phyloP scores from a whole-genome alignment of 768 basidiomycete species.

The Obba rivulosa region DNA sequence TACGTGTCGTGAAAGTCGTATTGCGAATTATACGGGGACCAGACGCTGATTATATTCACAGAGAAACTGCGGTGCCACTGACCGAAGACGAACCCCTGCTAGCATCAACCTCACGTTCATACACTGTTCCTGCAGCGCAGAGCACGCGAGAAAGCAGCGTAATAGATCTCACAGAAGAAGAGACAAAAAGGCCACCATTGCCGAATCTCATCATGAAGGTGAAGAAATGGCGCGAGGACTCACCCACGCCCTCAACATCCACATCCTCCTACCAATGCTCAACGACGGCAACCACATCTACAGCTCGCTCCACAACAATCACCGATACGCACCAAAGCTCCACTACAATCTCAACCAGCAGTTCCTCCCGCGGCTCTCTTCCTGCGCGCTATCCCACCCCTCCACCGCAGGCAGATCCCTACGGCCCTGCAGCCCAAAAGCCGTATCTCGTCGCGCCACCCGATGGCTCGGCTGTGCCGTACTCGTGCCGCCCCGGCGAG shows the following conservation, averaged over 20 bases:
- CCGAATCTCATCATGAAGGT: neutral
- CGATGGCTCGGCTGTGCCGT: conserved; percentile 10
- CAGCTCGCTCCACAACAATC: neutral
- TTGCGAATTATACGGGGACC: too few relatives aligned
- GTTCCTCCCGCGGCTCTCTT: conserved; percentile 6
- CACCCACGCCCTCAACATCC: conserved; percentile 1
- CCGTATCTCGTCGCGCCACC: conserved; percentile 11
- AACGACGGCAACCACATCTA: neutral
- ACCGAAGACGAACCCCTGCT: neutral
- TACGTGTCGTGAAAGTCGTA: too few relatives aligned
- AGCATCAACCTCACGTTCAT: neutral
- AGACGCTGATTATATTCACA: too few relatives aligned
- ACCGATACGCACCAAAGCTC: too few relatives aligned
- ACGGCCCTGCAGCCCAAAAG: conserved; percentile 18
- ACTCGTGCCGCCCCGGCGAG: conserved; percentile 66
- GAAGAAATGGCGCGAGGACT: conserved; percentile 1
- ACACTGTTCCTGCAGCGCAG: too few relatives aligned
- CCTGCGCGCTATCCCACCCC: conserved; percentile 14
- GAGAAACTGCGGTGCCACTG: neutral
- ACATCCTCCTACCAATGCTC: neutral
- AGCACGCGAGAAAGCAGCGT: too few relatives aligned
- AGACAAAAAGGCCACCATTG: neutral
- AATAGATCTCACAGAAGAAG: too few relatives aligned
- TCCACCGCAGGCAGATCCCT: conserved; percentile 14
- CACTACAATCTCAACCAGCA: too few relatives aligned